phyloP scores from a whole-genome alignment of 129 eudicot genomes.

The Flaveria ramosissima region DNA sequence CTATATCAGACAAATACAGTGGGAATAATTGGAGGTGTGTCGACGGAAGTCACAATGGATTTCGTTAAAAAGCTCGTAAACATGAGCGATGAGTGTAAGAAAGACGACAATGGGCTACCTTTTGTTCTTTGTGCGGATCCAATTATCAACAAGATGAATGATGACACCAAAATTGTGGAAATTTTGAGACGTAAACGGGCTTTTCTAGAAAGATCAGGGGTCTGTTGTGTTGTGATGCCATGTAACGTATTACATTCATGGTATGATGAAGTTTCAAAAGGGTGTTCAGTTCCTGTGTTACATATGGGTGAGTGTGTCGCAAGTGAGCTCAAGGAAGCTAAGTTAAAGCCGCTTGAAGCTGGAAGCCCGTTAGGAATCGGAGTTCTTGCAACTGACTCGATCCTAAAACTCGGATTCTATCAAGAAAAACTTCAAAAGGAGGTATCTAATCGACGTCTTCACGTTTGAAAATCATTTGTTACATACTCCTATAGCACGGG shows the following conservation, averaged over 20 bases:
- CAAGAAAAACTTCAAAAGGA: constrained; percentile 66
- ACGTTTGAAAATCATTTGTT: background rate
- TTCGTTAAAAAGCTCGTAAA: constrained; percentile 57
- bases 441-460: constrained; percentile 34
- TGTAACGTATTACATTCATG: constrained; percentile 65
- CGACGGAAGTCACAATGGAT: constrained; percentile 40
- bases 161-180: constrained; percentile 40
- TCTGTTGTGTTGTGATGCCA: constrained; percentile 71
- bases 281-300: constrained; percentile 64
- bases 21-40: constrained; percentile 73
- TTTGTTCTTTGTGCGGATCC: constrained; percentile 72
- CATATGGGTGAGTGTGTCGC: constrained; percentile 85
- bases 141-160: constrained; percentile 33
- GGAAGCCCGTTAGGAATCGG: constrained; percentile 70
- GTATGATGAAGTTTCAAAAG: constrained; percentile 65
- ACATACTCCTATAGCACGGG: background rate
- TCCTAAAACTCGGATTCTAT: constrained; percentile 53
- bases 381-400: constrained; percentile 53
- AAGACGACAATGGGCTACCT: constrained; percentile 37
- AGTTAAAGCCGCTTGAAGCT: constrained; percentile 76
- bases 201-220: constrained; percentile 72
- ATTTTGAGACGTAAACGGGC: constrained; percentile 50
- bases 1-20: constrained; percentile 43
- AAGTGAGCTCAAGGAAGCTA: constrained; percentile 71
- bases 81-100: constrained; percentile 41